Evolutionary conservation across 2,329 filamentous ascomycete species (phyloP).

Genomic region (Helicocarpus griseus): DNA sequence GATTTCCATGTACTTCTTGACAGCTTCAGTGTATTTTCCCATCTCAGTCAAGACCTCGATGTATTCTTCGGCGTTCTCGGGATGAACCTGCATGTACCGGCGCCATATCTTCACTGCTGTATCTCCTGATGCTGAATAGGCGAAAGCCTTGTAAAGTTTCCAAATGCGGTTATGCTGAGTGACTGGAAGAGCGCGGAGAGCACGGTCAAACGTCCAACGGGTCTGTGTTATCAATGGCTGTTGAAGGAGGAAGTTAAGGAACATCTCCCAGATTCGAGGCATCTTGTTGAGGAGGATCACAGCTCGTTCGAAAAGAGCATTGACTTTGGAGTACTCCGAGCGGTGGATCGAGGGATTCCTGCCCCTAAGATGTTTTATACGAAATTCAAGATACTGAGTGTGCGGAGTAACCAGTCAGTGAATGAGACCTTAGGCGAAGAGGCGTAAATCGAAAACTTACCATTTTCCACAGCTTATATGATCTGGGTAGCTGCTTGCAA

Average conservation of each 20-base stretch:
- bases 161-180: conserved; percentile 95
- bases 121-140: conserved; percentile 77
- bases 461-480: conserved; percentile 98
- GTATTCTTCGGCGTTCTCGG: conserved; percentile 89
- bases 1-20: conserved; percentile 81
- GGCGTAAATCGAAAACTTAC: conserved; percentile 33
- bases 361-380: conserved; percentile 68
- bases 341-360: conserved; percentile 74
- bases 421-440: neutral
- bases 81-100: conserved; percentile 93
- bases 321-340: conserved; percentile 83
- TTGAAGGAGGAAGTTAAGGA: conserved; percentile 77
- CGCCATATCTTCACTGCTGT: conserved; percentile 92
- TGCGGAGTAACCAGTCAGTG: conserved; percentile 5
- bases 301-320: conserved; percentile 85
- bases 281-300: conserved; percentile 95
- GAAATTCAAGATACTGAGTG: conserved; percentile 71
- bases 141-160: conserved; percentile 83
- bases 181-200: conserved; percentile 79
- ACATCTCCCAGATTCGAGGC: conserved; percentile 98
- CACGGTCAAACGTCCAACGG: conserved; percentile 81
- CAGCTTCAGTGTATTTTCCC: conserved; percentile 79
- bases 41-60: conserved; percentile 79
- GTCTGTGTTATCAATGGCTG: conserved; percentile 88
- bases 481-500: conserved; percentile 78